Evolutionary conservation across 2,329 filamentous ascomycete genomes (phyloP).

Genomic region (Beauveria sp.): DNA sequence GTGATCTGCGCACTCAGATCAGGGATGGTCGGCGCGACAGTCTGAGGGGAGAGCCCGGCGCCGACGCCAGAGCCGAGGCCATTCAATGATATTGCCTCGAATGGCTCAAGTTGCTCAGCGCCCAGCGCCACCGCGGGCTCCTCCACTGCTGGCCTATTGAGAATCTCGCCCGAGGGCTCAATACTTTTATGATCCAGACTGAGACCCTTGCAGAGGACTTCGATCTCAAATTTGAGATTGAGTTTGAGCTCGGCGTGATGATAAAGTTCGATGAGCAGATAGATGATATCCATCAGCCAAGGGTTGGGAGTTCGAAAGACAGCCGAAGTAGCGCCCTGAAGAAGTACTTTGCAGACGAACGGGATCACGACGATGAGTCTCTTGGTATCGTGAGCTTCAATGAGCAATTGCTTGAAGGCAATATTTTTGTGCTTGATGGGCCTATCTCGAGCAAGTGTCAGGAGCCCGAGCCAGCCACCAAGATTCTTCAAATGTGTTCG

Average conservation of each 20-base stretch:
- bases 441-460: conserved; percentile 88
- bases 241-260: conserved; percentile 88
- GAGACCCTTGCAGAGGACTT: conserved; percentile 89
- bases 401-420: conserved; percentile 89
- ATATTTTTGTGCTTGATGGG: conserved; percentile 96
- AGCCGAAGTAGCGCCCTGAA: conserved; percentile 74
- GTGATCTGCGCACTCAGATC: conserved; percentile 73
- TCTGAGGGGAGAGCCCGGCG: conserved; percentile 67
- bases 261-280: conserved; percentile 86
- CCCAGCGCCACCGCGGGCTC: conserved; percentile 52
- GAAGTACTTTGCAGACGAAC: conserved; percentile 92
- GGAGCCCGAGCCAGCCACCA: conserved; percentile 83
- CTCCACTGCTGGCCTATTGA: conserved; percentile 62
- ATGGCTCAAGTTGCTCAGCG: conserved; percentile 67
- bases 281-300: conserved; percentile 94
- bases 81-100: conserved; percentile 75
- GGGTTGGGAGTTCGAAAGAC: conserved; percentile 94
- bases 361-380: conserved; percentile 87
- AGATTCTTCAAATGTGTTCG: conserved; percentile 87
- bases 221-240: conserved; percentile 97
- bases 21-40: conserved; percentile 72
- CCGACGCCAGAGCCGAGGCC: conserved; percentile 61
- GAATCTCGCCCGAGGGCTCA: conserved; percentile 77
- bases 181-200: conserved; percentile 89
- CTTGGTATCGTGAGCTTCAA: conserved; percentile 90